phyloP scores from a whole-genome alignment of 2,329 filamentous ascomycete species.

The Talaromyces sp. region DNA sequence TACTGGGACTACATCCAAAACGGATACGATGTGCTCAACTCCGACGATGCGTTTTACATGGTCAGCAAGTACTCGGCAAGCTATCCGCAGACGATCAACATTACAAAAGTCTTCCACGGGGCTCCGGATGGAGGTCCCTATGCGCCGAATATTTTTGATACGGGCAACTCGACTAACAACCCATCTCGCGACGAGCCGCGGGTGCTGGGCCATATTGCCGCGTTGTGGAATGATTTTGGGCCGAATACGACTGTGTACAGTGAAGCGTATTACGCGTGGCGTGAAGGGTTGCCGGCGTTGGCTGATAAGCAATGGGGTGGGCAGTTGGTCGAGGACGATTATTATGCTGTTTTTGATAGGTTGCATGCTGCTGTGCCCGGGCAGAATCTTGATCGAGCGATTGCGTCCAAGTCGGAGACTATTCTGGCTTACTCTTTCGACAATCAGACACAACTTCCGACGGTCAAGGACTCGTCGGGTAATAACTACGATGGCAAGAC shows the following conservation, averaged over 20 bases:
- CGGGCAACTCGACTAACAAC: conserved; percentile 43
- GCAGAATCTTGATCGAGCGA: conserved; percentile 45
- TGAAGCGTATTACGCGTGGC: conserved; percentile 47
- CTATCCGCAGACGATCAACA: conserved; percentile 41
- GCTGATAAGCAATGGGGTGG: conserved; percentile 54
- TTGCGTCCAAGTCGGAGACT: conserved; percentile 34
- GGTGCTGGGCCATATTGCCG: conserved; percentile 43
- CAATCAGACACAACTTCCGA: conserved; percentile 23
- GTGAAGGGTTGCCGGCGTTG: conserved; percentile 43
- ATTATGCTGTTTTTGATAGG: conserved; percentile 32
- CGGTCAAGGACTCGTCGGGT: conserved; percentile 23
- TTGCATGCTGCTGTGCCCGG: conserved; percentile 40
- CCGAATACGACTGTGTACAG: conserved; percentile 44
- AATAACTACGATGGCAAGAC: conserved; percentile 27
- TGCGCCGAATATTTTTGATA: conserved; percentile 47
- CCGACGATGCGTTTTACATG: conserved; percentile 47
- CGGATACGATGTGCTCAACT: conserved; percentile 48
- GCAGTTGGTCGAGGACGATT: conserved; percentile 37
- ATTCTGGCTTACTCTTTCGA: conserved; percentile 43
- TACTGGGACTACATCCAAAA: conserved; percentile 45
- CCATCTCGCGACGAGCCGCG: conserved; percentile 33
- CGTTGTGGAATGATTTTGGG: conserved; percentile 51
- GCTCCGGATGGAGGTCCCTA: conserved; percentile 38
- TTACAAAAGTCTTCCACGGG: conserved; percentile 44
- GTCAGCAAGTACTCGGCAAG: conserved; percentile 45